These are phyloP conservation scores for Boletus pseudo-olivaceus DNA, from an alignment of 768 basidiomycete species.

Conservation along the genomic window DNA sequence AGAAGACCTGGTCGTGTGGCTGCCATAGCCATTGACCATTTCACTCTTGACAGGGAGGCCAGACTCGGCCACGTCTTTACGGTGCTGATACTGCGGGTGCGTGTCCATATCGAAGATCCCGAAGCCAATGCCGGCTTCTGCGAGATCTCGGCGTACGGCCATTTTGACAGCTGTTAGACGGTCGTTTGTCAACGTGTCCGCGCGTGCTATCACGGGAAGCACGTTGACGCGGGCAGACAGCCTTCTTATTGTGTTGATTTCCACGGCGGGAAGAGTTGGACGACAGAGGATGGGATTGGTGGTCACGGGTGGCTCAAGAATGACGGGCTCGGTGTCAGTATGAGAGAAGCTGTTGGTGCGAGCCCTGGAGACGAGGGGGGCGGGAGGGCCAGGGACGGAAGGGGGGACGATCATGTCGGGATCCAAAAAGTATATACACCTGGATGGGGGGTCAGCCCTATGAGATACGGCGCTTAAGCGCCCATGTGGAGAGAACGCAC, in stretches of 20 bases:
- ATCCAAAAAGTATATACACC: slow-evolving; percentile 86
- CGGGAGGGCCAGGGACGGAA: slow-evolving; percentile 61
- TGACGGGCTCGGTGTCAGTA: slow-evolving; percentile 69
- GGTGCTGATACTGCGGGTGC: slow-evolving; percentile 45
- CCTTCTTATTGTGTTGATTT: slow-evolving; percentile 76
- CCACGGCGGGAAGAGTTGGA: slow-evolving; percentile 62
- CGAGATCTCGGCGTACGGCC: slow-evolving; percentile 76
- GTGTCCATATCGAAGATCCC: slow-evolving; percentile 82
- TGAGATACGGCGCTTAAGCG: slow-evolving; percentile 23
- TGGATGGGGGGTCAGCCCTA: slow-evolving; percentile 32
- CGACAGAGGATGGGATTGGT: slow-evolving; percentile 67
- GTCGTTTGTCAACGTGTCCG: slow-evolving; percentile 79
- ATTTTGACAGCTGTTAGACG: slow-evolving; percentile 75
- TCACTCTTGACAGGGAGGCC: slow-evolving; percentile 46
- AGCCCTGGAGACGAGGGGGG: slow-evolving; percentile 62
- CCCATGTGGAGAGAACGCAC: slow-evolving; percentile 43
- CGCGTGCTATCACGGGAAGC: slow-evolving; percentile 79
- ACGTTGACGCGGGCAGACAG: slow-evolving; percentile 83
- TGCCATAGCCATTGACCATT: slow-evolving; percentile 49
- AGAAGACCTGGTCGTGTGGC: slow-evolving; percentile 49
- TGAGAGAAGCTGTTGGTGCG: slow-evolving; percentile 72
- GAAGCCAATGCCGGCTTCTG: slow-evolving; percentile 83
- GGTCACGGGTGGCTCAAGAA: slow-evolving; percentile 75
- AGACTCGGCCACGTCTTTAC: slow-evolving; percentile 42
- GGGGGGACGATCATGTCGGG: slow-evolving; percentile 78